These are phyloP conservation scores for Pestalotiopsis sp. DNA, from an alignment of 2,329 filamentous ascomycete species.

Conservation along the genomic window DNA sequence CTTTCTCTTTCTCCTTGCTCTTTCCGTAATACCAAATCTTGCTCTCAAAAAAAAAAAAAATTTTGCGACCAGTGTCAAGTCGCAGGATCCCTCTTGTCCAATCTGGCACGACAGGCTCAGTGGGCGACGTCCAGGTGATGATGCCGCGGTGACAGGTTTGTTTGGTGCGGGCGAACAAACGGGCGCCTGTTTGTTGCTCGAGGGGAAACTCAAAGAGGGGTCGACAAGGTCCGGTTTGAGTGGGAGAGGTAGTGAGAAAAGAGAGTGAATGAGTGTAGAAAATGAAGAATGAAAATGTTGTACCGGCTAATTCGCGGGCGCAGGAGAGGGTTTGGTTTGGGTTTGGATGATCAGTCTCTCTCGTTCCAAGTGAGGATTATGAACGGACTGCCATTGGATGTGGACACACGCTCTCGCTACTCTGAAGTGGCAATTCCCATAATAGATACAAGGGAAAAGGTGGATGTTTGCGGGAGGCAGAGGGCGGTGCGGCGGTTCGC, in stretches of 20 bases:
- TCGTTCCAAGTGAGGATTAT: constrained; percentile 25
- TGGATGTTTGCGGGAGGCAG: constrained; percentile 18
- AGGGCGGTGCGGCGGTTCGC: constrained; percentile 23
- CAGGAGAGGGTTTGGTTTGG: constrained; percentile 20
- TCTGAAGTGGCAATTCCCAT: constrained; percentile 21
- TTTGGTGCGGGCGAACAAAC: neutral
- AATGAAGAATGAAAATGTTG: constrained; percentile 16
- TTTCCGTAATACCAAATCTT: constrained; percentile 2
- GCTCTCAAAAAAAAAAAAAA: neutral
- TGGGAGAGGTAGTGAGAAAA: constrained; percentile 11
- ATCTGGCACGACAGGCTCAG: neutral
- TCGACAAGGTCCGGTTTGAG: neutral
- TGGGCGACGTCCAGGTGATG: neutral
- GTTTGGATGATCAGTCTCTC: constrained; percentile 14
- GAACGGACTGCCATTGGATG: constrained; percentile 27
- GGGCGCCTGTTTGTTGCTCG: neutral
- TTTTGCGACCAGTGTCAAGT: neutral
- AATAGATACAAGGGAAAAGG: constrained; percentile 20
- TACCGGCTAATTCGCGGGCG: constrained; percentile 20
- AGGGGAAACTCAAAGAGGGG: neutral
- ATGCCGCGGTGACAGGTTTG: neutral
- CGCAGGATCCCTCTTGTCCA: neutral
- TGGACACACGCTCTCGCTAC: constrained; percentile 16
- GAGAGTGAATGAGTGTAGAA: constrained; percentile 20
- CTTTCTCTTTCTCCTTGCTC: constrained; percentile 24